Evolutionary conservation across 2,329 filamentous ascomycete species (phyloP), one percentile per base, ranked within the genome.

Genomic region (Diaporthe capsici): DNA sequence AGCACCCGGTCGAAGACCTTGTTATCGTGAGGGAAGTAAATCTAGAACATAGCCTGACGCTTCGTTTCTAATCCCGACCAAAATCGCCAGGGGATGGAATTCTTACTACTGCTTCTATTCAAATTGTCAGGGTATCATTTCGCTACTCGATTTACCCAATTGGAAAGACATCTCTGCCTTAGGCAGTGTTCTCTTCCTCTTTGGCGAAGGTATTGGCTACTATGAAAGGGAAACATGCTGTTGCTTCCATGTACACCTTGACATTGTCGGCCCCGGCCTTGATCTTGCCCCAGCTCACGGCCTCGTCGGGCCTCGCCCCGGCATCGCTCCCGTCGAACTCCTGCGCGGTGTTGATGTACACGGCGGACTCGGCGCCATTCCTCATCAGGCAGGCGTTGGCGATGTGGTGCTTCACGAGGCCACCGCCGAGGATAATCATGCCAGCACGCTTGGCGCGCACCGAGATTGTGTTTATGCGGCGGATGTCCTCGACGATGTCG

Each of bases 201-300:
- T 91, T 92, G 20, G 91, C 91, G 83, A 93, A 93, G 0, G 91
- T 93, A 77, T 91, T 91, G 51, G 91, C 91, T 34, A 93, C 91
- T 76, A 93, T 93, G 37, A 93, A 88, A 0, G 91, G 91, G 78
- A 93, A 93, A 78, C 90, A 92, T 0, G 90, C 88, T 0, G 91
- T 93, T 3, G 91, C 91, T 79, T 93, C 91, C 57, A 90, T 85
- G 79, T 93, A 93, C 83, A 95, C 94, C 92, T 98, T 99, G 74
- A 98, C 96, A 80, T 92, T 94, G 78, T 97, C 93, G 1, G 94
- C 97, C 71, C 93, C 94, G 57, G 92, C 88, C 85, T 97, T 98
- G 84, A 99, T 98, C 88, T 99, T 99, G 4, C 97, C 97, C 97
- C 97, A 99, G 77, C 96, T 98, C 22, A 99, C 94, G 7, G 97